Conservation (phyloP, 768 basidiomycete genomes). For the Mycena metata region DNA sequence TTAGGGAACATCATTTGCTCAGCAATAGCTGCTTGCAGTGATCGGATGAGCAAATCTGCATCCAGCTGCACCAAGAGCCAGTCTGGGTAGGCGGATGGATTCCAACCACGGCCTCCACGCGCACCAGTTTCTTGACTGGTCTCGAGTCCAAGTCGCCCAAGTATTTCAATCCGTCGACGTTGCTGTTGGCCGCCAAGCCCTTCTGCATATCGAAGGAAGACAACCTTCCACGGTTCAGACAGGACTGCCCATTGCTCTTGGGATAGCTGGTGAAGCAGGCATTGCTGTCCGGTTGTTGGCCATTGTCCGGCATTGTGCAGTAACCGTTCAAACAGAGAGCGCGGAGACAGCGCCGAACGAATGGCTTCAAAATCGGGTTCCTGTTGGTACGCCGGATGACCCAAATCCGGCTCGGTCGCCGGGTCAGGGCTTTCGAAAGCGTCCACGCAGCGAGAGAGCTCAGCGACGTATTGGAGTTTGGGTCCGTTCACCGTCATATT, state of each 20-base stretch:
- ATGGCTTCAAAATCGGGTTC: background rate
- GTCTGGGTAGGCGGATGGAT: conserved; percentile 48
- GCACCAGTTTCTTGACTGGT: background rate
- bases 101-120: conserved; percentile 18
- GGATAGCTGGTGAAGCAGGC: conserved; percentile 16
- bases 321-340: background rate
- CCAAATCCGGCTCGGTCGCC: too few species aligned
- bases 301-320: conserved; percentile 19
- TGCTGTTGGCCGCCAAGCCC: conserved; percentile 2
- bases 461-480: conserved; percentile 7
- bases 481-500: conserved; percentile 1
- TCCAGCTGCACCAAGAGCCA: conserved; percentile 63
- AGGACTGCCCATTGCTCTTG: conserved; percentile 4
- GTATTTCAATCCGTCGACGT: background rate
- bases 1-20: conserved; percentile 52
- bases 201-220: conserved; percentile 12
- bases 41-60: conserved; percentile 55
- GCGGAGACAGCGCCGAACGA: background rate
- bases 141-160: background rate
- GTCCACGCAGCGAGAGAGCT: conserved; percentile 10
- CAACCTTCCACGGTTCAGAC: conserved; percentile 1
- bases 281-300: conserved; percentile 14
- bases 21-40: conserved; percentile 50
- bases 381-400: background rate
- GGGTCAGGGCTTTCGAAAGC: conserved; percentile 10